phyloP scores from a whole-genome alignment of 1,284 basidiomycete species.

The Veloboletus limbatus region DNA sequence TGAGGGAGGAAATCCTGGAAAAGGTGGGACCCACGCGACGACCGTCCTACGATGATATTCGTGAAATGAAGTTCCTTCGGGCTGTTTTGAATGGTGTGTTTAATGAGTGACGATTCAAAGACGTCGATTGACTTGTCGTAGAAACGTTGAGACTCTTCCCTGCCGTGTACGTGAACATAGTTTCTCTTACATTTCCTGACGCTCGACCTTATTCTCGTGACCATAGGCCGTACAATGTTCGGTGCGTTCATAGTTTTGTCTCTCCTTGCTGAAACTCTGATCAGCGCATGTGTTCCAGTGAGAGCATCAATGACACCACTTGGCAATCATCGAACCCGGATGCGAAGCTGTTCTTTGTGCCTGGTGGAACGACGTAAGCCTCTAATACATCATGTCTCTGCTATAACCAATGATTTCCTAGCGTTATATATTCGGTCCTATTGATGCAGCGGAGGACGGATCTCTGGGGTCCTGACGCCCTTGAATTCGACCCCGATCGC shows the following conservation, averaged over 20 bases:
- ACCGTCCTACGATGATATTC: slow-evolving; percentile 54
- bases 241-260: slow-evolving; percentile 28
- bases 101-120: neutral
- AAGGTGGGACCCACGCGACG: slow-evolving; percentile 44
- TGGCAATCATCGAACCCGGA: slow-evolving; percentile 43
- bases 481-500: slow-evolving; percentile 48
- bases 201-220: neutral
- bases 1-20: slow-evolving; percentile 54
- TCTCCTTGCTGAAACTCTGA: neutral
- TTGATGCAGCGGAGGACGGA: slow-evolving; percentile 62
- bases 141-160: slow-evolving; percentile 63
- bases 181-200: neutral
- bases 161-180: slow-evolving; percentile 45
- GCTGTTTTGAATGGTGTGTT: slow-evolving; percentile 57
- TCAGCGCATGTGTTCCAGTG: slow-evolving; percentile 20
- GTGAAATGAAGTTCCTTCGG: slow-evolving; percentile 55
- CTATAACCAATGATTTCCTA: slow-evolving; percentile 20
- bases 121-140: slow-evolving; percentile 18
- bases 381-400: neutral
- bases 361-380: slow-evolving; percentile 47
- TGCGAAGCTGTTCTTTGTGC: slow-evolving; percentile 51
- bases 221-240: slow-evolving; percentile 47
- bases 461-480: slow-evolving; percentile 63
- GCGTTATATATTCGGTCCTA: slow-evolving; percentile 51
- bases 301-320: slow-evolving; percentile 41